phyloP scores from a whole-genome alignment of 129 eudicot genomes.

The Gnaphalium uliginosum region DNA sequence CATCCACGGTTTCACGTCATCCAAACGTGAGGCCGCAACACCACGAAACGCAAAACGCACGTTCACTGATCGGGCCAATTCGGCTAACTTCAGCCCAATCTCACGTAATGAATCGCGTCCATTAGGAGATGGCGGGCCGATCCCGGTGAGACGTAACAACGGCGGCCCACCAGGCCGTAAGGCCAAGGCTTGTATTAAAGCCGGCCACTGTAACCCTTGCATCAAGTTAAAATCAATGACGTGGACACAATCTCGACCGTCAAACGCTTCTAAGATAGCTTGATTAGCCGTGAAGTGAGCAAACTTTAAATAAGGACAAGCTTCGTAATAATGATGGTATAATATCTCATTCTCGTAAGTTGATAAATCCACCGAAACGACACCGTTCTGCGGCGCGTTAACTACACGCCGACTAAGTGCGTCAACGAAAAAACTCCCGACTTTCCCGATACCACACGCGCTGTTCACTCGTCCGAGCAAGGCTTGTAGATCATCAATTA shows the following conservation, averaged over 20 bases:
- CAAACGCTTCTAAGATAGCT: conserved; percentile 80
- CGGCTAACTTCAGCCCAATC: conserved; percentile 59
- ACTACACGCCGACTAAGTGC: conserved; percentile 66
- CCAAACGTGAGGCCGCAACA: conserved; percentile 50
- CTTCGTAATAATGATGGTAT: conserved; percentile 69
- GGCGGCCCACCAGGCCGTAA: conserved; percentile 83
- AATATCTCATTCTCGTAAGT: conserved; percentile 50
- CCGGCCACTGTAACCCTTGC: conserved; percentile 96
- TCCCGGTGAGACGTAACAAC: conserved; percentile 55
- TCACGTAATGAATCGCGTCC: conserved; percentile 60
- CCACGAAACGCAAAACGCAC: conserved; percentile 71
- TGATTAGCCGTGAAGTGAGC: conserved; percentile 94
- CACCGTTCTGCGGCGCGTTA: conserved; percentile 31
- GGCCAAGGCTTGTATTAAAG: conserved; percentile 80
- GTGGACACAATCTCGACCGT: conserved; percentile 72
- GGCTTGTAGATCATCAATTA: conserved; percentile 49
- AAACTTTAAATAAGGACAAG: conserved; percentile 77
- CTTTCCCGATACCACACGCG: conserved; percentile 70
- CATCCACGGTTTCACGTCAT: conserved; percentile 71
- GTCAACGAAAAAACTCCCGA: conserved; percentile 73
- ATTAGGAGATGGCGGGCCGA: conserved; percentile 57
- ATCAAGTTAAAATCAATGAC: conserved; percentile 77
- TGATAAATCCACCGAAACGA: conserved; percentile 19
- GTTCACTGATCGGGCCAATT: conserved; percentile 64
- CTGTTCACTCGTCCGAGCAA: conserved; percentile 54